Conservation (phyloP, 768 basidiomycete species). For the Lentinula sp. region DNA sequence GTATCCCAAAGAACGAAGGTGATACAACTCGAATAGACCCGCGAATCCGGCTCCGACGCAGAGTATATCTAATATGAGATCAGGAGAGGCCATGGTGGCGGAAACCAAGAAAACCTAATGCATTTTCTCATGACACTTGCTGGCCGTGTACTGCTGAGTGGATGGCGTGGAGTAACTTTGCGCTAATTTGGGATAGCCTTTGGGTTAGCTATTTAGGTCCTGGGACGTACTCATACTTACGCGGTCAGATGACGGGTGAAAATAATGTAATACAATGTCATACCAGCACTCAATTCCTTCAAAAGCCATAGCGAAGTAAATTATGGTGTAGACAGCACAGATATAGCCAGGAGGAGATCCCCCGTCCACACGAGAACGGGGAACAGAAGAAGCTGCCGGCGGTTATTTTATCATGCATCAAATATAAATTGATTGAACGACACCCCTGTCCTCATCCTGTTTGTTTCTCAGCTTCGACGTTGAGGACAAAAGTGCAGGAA, state of each 20-base stretch:
- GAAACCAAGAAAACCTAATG: not conserved
- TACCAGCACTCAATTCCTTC: too few relatives aligned
- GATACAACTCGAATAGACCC: conserved; percentile 12
- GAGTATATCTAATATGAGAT: conserved; percentile 13
- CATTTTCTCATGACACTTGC: not conserved
- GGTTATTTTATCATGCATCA: not conserved
- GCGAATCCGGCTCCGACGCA: conserved; percentile 21
- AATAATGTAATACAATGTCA: too few relatives aligned
- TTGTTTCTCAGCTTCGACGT: not conserved
- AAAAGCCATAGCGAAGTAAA: too few relatives aligned
- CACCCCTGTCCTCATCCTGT: not conserved
- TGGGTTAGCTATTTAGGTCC: too few relatives aligned
- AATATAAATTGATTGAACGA: not conserved
- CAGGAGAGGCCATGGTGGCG: not conserved
- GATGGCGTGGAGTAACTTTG: too few relatives aligned
- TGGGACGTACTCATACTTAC: too few relatives aligned
- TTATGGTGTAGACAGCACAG: too few relatives aligned
- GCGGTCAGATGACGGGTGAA: not conserved
- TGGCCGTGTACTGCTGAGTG: too few relatives aligned
- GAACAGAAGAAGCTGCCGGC: not conserved
- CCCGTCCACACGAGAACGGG: too few relatives aligned
- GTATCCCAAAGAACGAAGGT: conserved; percentile 2
- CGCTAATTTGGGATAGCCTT: too few relatives aligned
- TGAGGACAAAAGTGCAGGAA: not conserved
- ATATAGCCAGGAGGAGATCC: too few relatives aligned